A percentile compares a stretch with the other conserved stretches of the same genome.
Conservation (phyloP, 2,329 filamentous ascomycete species). For the Curvularia sp. region DNA sequence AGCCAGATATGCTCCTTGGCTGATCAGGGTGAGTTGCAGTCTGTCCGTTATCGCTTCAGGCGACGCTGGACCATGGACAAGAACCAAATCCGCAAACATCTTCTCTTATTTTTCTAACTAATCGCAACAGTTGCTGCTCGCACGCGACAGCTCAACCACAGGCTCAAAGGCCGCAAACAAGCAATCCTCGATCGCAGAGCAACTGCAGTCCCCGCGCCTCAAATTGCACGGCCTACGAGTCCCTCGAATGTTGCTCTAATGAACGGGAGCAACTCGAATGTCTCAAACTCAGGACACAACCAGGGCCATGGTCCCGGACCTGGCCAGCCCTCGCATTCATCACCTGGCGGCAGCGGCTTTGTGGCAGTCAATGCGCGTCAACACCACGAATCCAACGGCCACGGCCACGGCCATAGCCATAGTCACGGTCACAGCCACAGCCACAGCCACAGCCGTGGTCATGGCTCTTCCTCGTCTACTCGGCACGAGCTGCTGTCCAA, state of each 20-base stretch:
- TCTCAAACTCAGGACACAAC: conserved; percentile 19
- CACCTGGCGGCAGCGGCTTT: conserved; percentile 59
- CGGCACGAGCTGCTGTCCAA: conserved; percentile 68
- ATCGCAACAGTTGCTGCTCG: conserved; percentile 65
- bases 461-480: conserved; percentile 63
- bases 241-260: conserved; percentile 54
- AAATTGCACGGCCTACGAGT: conserved; percentile 45
- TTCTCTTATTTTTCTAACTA: conserved; percentile 4
- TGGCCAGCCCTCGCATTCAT: conserved; percentile 36
- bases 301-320: conserved; percentile 11
- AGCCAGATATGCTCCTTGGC: conserved; percentile 79
- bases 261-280: conserved; percentile 47
- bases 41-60: background rate
- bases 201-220: conserved; percentile 53
- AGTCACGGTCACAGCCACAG: conserved; percentile 35
- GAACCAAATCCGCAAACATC: background rate
- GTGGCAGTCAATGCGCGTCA: conserved; percentile 65
- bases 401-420: conserved; percentile 19
- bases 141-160: conserved; percentile 81
- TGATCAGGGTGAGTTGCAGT: conserved; percentile 67
- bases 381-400: conserved; percentile 45
- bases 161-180: conserved; percentile 74
- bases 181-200: conserved; percentile 73
- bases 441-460: conserved; percentile 36
- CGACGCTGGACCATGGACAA: background rate